Evolutionary conservation across 1,139 yeast genomes (phyloP).

Genomic region (Candida albicans): DNA sequence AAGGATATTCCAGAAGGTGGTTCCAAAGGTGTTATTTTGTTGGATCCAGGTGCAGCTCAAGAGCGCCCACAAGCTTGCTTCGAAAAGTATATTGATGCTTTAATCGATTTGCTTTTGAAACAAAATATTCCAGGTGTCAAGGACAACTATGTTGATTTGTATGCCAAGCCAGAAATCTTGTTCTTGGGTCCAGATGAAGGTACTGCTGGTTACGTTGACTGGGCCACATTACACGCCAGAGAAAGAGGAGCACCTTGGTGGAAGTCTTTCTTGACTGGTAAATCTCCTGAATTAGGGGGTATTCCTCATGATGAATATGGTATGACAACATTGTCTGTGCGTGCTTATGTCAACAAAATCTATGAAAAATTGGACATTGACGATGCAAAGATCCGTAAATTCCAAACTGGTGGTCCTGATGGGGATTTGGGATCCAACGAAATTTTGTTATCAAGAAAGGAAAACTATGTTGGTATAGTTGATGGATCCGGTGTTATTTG

Average conservation of each 20-base stretch:
- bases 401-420: conserved; percentile 99
- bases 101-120: conserved; percentile 83
- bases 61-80: conserved; percentile 83
- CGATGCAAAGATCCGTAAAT: conserved; percentile 59
- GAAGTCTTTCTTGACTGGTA: conserved; percentile 98
- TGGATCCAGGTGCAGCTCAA: conserved; percentile 80
- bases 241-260: conserved; percentile 97
- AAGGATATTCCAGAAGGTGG: conserved; percentile 99
- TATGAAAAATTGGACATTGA: conserved; percentile 74
- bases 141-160: conserved; percentile 82
- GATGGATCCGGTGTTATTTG: conserved; percentile 96
- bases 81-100: conserved; percentile 88
- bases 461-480: conserved; percentile 81
- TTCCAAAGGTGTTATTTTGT: conserved; percentile 91
- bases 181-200: conserved; percentile 99
- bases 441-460: conserved; percentile 78
- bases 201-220: conserved; percentile 91
- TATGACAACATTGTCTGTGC: conserved; percentile 93
- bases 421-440: conserved; percentile 98
- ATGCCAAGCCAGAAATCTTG: conserved; percentile 81
- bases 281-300: conserved; percentile 89
- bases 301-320: conserved; percentile 98
- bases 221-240: conserved; percentile 98
- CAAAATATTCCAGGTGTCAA: conserved; percentile 72
- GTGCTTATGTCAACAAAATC: conserved; percentile 87